A percentile compares a stretch with the other conserved stretches of the same genome.
Conservation (phyloP, 1,139 yeast genomes). For the Nakaseomyces nivariensis region DNA sequence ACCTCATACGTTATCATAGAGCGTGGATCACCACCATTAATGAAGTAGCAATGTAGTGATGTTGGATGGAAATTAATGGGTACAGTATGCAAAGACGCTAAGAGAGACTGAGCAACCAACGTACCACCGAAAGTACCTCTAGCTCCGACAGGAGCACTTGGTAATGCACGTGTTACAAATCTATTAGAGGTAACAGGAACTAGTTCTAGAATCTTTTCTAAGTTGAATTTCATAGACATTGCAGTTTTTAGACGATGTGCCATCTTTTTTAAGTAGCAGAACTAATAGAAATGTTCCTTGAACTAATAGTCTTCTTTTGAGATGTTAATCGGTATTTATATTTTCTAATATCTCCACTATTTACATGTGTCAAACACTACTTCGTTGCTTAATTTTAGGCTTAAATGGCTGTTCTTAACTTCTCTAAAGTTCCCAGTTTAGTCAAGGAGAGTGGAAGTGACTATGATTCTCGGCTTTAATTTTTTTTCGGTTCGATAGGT, state of each 20-base stretch:
- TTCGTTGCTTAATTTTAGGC: no score
- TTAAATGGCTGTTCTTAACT: no score
- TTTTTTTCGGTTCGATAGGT: neutral
- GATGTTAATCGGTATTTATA: neutral
- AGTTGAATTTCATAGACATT: slow-evolving; percentile 3
- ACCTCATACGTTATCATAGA: slow-evolving; percentile 51
- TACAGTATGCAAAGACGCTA: slow-evolving; percentile 49
- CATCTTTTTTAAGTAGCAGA: neutral
- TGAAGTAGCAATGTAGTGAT: slow-evolving; percentile 44
- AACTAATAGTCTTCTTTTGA: neutral
- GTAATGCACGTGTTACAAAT: slow-evolving; percentile 17
- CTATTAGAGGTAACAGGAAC: slow-evolving; percentile 11
- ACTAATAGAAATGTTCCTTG: no score
- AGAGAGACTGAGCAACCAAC: slow-evolving; percentile 58
- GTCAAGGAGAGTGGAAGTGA: neutral
- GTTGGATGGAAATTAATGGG: slow-evolving; percentile 37
- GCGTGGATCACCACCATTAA: slow-evolving; percentile 41
- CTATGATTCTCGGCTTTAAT: neutral
- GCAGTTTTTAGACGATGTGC: neutral
- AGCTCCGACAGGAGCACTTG: slow-evolving; percentile 42
- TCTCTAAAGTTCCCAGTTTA: neutral
- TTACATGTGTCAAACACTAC: no score
- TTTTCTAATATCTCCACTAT: neutral
- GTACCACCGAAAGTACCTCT: slow-evolving; percentile 78
- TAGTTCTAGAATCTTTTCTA: slow-evolving; percentile 15